Evolutionary conservation across 2,329 filamentous ascomycete genomes (phyloP).

Genomic region (Aspergillus niger): DNA sequence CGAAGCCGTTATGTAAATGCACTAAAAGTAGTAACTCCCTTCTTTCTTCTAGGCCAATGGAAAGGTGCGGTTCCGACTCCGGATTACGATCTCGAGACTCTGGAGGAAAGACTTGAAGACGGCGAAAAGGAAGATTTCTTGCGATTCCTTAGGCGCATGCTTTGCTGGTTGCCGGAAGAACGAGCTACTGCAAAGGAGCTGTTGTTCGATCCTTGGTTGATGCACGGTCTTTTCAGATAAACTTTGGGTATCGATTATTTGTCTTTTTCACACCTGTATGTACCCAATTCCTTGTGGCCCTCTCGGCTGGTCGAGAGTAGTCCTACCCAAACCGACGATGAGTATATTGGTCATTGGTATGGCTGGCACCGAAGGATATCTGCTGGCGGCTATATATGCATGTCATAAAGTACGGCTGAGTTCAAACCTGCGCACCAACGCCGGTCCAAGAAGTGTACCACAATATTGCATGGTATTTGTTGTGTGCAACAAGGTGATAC

Average conservation of each 20-base stretch:
- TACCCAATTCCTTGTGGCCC: too few species aligned
- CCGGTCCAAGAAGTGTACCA: too few species aligned
- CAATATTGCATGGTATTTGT: too few species aligned
- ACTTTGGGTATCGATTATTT: too few species aligned
- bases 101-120: conserved; percentile 15
- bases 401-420: too few species aligned
- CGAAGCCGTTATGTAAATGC: not conserved
- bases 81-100: conserved; percentile 12
- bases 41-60: conserved; percentile 14
- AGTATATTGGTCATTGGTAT: too few species aligned
- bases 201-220: conserved; percentile 20
- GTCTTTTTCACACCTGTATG: not conserved
- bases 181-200: conserved; percentile 20
- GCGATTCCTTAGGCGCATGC: conserved; percentile 16
- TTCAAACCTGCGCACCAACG: too few species aligned
- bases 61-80: conserved; percentile 13
- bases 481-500: too few species aligned
- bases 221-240: conserved; percentile 17
- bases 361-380: too few species aligned
- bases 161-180: conserved; percentile 17
- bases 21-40: not conserved
- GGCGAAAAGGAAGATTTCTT: conserved; percentile 19
- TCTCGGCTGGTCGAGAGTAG: too few species aligned
- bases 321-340: too few species aligned
- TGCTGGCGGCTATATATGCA: too few species aligned